Percentiles rank a stretch among this genome's conserved stretches.
These are phyloP conservation scores for Kwoniella newhampshirensis DNA, from an alignment of 768 basidiomycete genomes.

Conservation along the genomic window DNA sequence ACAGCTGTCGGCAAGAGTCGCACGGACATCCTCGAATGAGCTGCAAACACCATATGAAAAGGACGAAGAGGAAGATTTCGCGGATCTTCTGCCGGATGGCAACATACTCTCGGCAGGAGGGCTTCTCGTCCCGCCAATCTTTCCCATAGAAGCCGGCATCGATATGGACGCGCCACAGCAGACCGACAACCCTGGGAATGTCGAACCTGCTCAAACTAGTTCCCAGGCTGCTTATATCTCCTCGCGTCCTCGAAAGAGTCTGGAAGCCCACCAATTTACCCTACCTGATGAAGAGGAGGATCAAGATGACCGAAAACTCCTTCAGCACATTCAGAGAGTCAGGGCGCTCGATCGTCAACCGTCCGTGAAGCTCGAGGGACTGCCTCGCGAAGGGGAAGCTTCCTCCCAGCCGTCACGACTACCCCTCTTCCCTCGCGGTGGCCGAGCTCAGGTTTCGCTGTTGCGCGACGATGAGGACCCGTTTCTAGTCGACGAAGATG, in stretches of 20 bases:
- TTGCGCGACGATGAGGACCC: conserved; percentile 19
- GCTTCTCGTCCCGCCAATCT: not conserved
- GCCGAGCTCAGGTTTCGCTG: not conserved
- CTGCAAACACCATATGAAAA: not conserved
- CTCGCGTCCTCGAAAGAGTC: conserved; percentile 5
- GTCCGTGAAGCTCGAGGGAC: not conserved
- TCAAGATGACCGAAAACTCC: conserved; percentile 28
- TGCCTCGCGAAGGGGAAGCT: not conserved
- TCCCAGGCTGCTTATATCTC: conserved; percentile 15
- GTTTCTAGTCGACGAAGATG: conserved; percentile 33
- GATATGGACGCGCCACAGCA: not conserved
- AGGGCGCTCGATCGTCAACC: not conserved
- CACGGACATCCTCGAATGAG: no score
- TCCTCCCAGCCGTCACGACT: no score
- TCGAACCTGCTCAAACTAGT: not conserved
- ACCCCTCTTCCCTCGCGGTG: not conserved
- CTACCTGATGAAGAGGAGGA: conserved; percentile 25
- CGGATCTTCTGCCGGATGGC: conserved; percentile 10
- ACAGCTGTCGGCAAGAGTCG: no score
- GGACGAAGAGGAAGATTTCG: conserved; percentile 11
- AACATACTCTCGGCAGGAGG: not conserved
- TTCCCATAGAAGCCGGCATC: not conserved
- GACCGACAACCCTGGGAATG: not conserved
- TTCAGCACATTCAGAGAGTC: not conserved
- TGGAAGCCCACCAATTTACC: conserved; percentile 19